Conservation (phyloP, 805 yeast genomes). For the Candida cerambycidarum region DNA sequence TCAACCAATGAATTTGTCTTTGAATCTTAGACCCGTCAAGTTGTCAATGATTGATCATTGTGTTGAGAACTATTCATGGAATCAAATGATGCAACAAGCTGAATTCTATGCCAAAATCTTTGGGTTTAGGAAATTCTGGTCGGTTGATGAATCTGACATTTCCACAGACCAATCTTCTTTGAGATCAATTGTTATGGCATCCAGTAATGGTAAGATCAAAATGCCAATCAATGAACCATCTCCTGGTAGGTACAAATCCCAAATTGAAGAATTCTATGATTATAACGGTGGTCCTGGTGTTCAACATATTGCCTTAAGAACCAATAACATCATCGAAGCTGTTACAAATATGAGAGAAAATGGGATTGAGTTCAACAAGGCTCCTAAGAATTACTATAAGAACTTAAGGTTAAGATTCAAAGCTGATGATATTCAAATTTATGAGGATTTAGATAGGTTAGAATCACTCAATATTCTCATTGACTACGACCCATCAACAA, state of each 20-base stretch:
- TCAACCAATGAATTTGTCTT: background rate
- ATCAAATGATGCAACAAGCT: conserved; percentile 59
- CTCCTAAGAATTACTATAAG: conserved; percentile 58
- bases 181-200: conserved; percentile 74
- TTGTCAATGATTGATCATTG: conserved; percentile 61
- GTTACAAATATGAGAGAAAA: conserved; percentile 53
- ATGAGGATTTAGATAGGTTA: conserved; percentile 53
- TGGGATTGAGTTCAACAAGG: conserved; percentile 69
- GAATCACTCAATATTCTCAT: conserved; percentile 59
- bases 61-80: conserved; percentile 77
- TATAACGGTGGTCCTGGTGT: conserved; percentile 80
- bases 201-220: conserved; percentile 60
- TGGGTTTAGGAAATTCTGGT: conserved; percentile 80
- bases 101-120: conserved; percentile 58
- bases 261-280: conserved; percentile 78
- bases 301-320: conserved; percentile 76
- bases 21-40: background rate
- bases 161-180: conserved; percentile 69
- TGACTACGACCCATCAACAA: conserved; percentile 65
- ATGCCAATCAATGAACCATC: conserved; percentile 91
- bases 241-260: conserved; percentile 61
- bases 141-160: conserved; percentile 78
- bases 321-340: conserved; percentile 58
- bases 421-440: conserved; percentile 42
- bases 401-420: conserved; percentile 47